phyloP scores from a whole-genome alignment of 495 filamentous ascomycete genomes.

The Daldinia decipiens region DNA sequence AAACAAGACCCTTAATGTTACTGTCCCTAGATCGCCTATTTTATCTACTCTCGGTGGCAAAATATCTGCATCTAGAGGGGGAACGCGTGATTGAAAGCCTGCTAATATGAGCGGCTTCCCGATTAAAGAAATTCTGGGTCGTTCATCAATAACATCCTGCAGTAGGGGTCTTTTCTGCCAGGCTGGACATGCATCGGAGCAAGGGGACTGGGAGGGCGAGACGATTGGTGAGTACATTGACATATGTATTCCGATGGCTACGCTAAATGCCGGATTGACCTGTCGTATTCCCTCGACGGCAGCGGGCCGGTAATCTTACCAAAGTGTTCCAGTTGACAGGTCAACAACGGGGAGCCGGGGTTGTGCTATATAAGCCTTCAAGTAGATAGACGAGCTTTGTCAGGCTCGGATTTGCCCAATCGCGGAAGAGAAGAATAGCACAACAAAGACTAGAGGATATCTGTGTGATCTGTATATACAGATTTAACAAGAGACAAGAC shows the following conservation, averaged over 20 bases:
- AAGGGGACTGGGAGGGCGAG: conserved; percentile 13
- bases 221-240: conserved; percentile 15
- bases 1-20: conserved; percentile 31
- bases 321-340: conserved; percentile 26
- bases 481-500: background rate
- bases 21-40: conserved; percentile 18
- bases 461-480: conserved; percentile 8
- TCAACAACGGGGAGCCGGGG: conserved; percentile 39
- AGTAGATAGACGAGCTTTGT: conserved; percentile 17
- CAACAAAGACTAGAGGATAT: background rate
- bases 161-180: conserved; percentile 33
- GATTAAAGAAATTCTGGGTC: conserved; percentile 26
- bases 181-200: conserved; percentile 25
- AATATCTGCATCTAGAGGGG: conserved; percentile 6
- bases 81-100: conserved; percentile 28
- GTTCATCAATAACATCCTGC: conserved; percentile 22
- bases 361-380: conserved; percentile 30
- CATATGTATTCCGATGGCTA: conserved; percentile 24
- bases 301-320: conserved; percentile 35
- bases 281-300: conserved; percentile 30
- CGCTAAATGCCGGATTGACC: conserved; percentile 33
- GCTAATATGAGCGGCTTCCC: conserved; percentile 22
- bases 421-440: conserved; percentile 12
- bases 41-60: background rate
- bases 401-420: conserved; percentile 29